Percentiles rank a stretch among this genome's conserved stretches.
phyloP scores from a whole-genome alignment of 2,329 filamentous ascomycete genomes.

The Zasmidium cellare region DNA sequence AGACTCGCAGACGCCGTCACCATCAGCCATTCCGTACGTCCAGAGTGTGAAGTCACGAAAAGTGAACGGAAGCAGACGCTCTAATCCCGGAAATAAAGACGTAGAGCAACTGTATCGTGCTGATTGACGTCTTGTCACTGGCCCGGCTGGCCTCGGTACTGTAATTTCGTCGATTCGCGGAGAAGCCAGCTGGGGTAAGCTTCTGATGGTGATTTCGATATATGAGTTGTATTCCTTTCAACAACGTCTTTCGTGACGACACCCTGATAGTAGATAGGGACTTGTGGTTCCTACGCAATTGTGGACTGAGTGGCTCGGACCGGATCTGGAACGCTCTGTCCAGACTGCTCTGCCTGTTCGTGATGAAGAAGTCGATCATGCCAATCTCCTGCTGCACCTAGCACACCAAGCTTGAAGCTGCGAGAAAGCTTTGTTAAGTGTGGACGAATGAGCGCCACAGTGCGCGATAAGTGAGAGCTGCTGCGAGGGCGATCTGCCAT shows the following conservation, averaged over 20 bases:
- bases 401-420: neutral
- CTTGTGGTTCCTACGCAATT: too few species aligned
- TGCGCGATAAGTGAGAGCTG: neutral
- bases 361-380: too few species aligned
- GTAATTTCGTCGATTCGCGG: conserved; percentile 9
- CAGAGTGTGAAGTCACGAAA: conserved; percentile 17
- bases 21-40: conserved; percentile 16
- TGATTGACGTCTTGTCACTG: conserved; percentile 9
- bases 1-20: conserved; percentile 8
- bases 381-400: neutral
- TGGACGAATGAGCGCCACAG: neutral
- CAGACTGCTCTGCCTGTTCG: too few species aligned
- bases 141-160: conserved; percentile 20
- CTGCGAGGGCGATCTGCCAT: neutral
- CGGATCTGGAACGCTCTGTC: too few species aligned
- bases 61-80: conserved; percentile 14
- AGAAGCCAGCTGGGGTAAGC: conserved; percentile 7
- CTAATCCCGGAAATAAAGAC: conserved; percentile 13
- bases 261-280: too few species aligned
- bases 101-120: conserved; percentile 11
- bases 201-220: neutral
- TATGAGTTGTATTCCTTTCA: neutral
- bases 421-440: neutral
- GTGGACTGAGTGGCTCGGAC: too few species aligned
- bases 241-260: too few species aligned